phyloP scores from a whole-genome alignment of 176 grass and related monocot species.

The Coix lacrymajobi region DNA sequence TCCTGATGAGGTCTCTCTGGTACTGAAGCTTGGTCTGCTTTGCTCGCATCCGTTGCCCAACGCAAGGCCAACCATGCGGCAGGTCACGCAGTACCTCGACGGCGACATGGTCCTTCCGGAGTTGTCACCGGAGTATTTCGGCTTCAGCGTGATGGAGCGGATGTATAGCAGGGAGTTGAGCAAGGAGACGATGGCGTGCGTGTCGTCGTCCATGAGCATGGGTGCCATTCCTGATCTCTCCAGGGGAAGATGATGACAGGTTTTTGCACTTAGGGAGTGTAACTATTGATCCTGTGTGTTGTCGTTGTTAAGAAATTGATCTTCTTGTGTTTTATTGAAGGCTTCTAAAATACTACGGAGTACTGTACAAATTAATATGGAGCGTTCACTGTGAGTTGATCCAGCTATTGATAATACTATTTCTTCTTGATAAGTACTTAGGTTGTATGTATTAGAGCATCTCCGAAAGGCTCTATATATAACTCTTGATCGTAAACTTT shows the following conservation, averaged over 20 bases:
- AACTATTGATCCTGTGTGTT: neutral
- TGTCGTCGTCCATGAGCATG: neutral
- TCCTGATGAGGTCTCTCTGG: constrained; percentile 18
- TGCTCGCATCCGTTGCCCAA: constrained; percentile 40
- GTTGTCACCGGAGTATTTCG: constrained; percentile 9
- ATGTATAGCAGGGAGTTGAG: constrained; percentile 1
- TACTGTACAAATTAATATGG: neutral
- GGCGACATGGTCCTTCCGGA: constrained; percentile 20
- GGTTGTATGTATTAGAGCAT: no score
- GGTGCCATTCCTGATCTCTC: constrained; percentile 20
- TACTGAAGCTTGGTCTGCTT: constrained; percentile 29
- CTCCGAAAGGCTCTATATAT: no score
- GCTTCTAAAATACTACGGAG: neutral
- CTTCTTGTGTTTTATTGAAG: neutral
- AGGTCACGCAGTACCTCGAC: constrained; percentile 41
- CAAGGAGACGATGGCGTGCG: neutral
- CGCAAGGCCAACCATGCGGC: constrained; percentile 41
- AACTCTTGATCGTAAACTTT: no score
- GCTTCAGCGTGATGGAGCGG: constrained; percentile 9
- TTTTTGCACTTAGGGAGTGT: neutral
- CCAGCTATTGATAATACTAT: no score
- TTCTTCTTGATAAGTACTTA: no score
- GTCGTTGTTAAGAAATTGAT: neutral
- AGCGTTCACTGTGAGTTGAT: neutral
- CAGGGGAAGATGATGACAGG: constrained; percentile 31